Base-by-base conservation (phyloP, 257 asterid species). In the Hygrophila difformis region DNA sequence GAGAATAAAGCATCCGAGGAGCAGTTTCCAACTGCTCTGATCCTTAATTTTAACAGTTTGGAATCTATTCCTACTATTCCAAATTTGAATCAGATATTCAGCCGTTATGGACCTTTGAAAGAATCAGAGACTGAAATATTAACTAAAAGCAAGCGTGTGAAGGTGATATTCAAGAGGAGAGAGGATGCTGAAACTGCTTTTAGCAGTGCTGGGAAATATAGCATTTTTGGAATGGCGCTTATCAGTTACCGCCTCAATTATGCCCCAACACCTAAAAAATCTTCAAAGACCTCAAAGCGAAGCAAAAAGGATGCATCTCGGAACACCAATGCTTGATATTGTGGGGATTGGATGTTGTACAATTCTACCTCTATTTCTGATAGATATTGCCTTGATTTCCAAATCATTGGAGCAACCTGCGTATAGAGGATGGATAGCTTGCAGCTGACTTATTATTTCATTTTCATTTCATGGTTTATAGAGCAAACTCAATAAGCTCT, bases 151-250 rank as follows among this genome's bases (percentile, higher is more conserved):
- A 87, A 73, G 53, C 68, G 80, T 0, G 87, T 64, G 5, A 77
- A 63, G 60, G 78, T 87, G 49, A 62, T 79, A 18, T 87, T 82
- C 67, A 71, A 61, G 77, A 79, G 64, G 53, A 55, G 60, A 1
- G 55, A 54, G 0, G 84, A 82, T 48, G 96, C 93, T 13, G 89
- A 79, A 34, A 61, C 70, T 63, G 94, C 94, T 49, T 82, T 70
- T 53, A 82, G 89, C 70, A 71, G 76, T 39, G 46, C 84, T 1
- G 89, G 94, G 48, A 82, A 82, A 53, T 82, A 64, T 18, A 69
- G 77, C 47, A 69, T 65, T 12, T 82, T 82, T 53, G 94, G 96
- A 24, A 78, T 77, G 10, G 60, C 94, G 1, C 96, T 87, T 18
- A 26, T 72, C 51, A 77, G 93, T 44, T 82, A 82, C 48, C 65